Evolutionary conservation across 805 yeast genomes (phyloP).

Genomic region (Kluyveromyces wickerhamii): DNA sequence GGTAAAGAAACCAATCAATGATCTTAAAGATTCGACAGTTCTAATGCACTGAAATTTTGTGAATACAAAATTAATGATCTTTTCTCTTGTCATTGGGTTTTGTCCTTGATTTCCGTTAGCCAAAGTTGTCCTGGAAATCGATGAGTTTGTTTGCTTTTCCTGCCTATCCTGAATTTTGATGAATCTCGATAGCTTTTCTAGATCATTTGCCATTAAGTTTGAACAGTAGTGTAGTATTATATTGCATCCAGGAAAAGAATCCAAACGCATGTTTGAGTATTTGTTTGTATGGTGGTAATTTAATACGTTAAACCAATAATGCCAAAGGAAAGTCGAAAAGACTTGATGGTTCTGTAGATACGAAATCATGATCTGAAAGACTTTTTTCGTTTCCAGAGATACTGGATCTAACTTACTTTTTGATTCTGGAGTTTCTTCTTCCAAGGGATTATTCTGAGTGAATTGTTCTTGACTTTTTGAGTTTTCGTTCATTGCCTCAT

Average conservation of each 20-base stretch:
- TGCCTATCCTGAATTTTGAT: constrained; percentile 7
- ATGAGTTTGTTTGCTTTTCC: not conserved
- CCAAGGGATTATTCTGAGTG: no score
- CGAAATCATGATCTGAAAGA: constrained; percentile 24
- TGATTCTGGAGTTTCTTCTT: no score
- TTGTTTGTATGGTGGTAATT: constrained; percentile 5
- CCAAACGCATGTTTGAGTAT: constrained; percentile 4
- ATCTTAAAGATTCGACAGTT: constrained; percentile 22
- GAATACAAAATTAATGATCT: constrained; percentile 18
- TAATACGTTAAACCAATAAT: constrained; percentile 26
- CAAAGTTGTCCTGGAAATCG: constrained; percentile 6
- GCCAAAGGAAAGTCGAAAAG: constrained; percentile 26
- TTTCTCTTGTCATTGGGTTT: constrained; percentile 10
- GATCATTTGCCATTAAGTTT: constrained; percentile 16
- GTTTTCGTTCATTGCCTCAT: no score
- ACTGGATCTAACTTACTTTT: constrained; percentile 7
- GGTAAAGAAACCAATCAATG: constrained; percentile 12
- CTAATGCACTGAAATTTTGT: constrained; percentile 19
- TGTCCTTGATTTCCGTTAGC: constrained; percentile 6
- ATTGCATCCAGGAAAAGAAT: constrained; percentile 15
- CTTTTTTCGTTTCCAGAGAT: constrained; percentile 13
- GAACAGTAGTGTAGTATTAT: constrained; percentile 15
- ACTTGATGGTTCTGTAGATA: constrained; percentile 24
- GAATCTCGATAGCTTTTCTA: constrained; percentile 12
- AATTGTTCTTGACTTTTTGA: no score